A percentile compares a stretch with the other conserved stretches of the same genome.
These are phyloP conservation scores for Pseudopyrenochaeta lycopersici DNA, from an alignment of 2,329 filamentous ascomycete genomes.

Conservation along the genomic window DNA sequence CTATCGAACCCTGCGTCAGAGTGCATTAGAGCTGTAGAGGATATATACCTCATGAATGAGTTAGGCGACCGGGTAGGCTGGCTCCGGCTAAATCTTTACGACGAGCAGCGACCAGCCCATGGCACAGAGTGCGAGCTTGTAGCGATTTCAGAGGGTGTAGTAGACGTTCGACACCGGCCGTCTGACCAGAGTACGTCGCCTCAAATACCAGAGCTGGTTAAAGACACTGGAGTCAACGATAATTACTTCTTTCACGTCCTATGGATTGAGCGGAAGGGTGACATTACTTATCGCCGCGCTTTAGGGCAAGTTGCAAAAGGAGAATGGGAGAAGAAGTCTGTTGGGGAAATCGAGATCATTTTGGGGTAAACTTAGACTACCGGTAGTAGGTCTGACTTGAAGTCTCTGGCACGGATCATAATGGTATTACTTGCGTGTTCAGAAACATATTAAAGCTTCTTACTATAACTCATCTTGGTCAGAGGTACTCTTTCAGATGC, in stretches of 20 bases:
- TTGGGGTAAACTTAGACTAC: too few species aligned
- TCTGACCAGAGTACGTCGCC: background rate
- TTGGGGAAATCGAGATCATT: too few species aligned
- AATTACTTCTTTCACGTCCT: constrained; percentile 1
- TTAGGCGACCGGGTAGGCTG: constrained; percentile 7
- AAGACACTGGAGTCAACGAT: background rate
- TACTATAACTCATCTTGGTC: too few species aligned
- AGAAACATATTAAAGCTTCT: too few species aligned
- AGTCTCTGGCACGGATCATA: too few species aligned
- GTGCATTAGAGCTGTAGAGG: constrained; percentile 3
- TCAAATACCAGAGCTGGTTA: too few species aligned
- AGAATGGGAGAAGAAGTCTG: too few species aligned
- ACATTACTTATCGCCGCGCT: constrained; percentile 5
- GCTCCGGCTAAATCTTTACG: constrained; percentile 9
- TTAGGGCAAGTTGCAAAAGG: constrained; percentile 1
- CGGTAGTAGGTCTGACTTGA: too few species aligned
- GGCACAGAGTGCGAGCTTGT: constrained; percentile 11
- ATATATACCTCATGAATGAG: constrained; percentile 7
- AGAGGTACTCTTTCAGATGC: too few species aligned
- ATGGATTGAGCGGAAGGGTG: constrained; percentile 5
- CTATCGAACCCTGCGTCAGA: background rate
- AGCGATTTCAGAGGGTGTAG: constrained; percentile 10
- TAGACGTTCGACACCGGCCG: background rate
- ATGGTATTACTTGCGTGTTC: too few species aligned
- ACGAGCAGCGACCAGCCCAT: constrained; percentile 8